Percentiles rank a stretch among this genome's conserved stretches.
Conservation (phyloP, 108 stramenopile species). For the Nannochloropsis gaditana region DNA sequence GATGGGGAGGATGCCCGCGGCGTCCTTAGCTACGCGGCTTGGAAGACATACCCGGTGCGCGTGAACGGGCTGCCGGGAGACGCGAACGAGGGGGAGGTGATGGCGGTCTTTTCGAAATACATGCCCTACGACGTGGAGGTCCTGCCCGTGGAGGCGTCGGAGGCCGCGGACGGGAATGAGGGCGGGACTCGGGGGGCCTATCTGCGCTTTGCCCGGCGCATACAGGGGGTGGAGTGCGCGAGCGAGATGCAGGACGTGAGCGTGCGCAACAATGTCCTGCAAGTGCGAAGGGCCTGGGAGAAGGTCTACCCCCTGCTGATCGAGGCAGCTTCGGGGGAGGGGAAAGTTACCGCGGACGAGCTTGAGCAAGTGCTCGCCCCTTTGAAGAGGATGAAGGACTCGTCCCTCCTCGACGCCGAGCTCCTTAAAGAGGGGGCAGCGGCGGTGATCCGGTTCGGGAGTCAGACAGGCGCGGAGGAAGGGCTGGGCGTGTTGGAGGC, state of each 20-base stretch:
- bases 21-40: not conserved
- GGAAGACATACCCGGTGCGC: not conserved
- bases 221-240: conserved; percentile 12
- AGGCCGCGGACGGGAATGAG: too few species aligned
- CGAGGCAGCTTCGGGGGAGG: not conserved
- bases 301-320: not conserved
- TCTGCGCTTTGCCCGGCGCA: not conserved
- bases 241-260: not conserved
- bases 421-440: not conserved
- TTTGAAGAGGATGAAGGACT: not conserved
- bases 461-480: not conserved
- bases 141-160: not conserved
- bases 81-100: not conserved
- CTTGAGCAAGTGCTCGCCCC: not conserved
- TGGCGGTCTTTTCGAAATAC: not conserved
- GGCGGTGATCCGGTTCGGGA: not conserved
- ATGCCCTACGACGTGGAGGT: conserved; percentile 9
- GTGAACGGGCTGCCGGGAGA: not conserved
- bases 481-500: not conserved
- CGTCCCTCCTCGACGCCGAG: not conserved
- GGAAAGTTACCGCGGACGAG: not conserved
- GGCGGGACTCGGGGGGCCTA: not conserved
- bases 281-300: not conserved
- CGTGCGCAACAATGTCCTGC: not conserved
- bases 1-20: not conserved